Evolutionary conservation across 2,329 filamentous ascomycete species (phyloP).

Genomic region (Achaetomium macrosporum): DNA sequence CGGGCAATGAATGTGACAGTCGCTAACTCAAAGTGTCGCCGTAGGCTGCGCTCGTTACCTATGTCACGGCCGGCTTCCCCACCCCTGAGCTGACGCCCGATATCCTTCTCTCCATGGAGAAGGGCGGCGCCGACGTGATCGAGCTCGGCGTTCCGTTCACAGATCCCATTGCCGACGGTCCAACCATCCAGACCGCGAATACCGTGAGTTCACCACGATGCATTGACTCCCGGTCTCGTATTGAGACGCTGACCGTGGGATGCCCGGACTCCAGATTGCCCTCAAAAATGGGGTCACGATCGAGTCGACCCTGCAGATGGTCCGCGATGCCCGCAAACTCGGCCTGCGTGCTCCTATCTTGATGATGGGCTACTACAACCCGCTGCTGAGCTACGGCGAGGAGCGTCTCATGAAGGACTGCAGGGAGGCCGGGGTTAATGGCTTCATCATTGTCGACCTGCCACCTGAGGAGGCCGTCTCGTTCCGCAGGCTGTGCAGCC

Average conservation of each 20-base stretch:
- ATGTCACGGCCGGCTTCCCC: constrained; percentile 92
- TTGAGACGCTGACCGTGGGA: constrained; percentile 52
- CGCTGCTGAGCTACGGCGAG: constrained; percentile 88
- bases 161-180: constrained; percentile 95
- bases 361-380: constrained; percentile 99
- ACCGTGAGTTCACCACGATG: constrained; percentile 48
- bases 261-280: constrained; percentile 43
- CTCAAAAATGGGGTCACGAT: constrained; percentile 86
- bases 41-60: constrained; percentile 82
- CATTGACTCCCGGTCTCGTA: constrained; percentile 74
- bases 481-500: constrained; percentile 79
- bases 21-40: constrained; percentile 11
- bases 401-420: constrained; percentile 81
- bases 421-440: constrained; percentile 79
- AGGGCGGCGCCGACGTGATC: constrained; percentile 92
- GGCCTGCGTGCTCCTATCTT: constrained; percentile 79
- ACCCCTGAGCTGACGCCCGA: constrained; percentile 74
- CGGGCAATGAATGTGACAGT: background rate
- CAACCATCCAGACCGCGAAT: constrained; percentile 93
- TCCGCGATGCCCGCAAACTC: constrained; percentile 68
- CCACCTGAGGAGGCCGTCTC: constrained; percentile 92
- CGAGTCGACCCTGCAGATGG: constrained; percentile 71
- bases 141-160: constrained; percentile 96
- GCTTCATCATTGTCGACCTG: constrained; percentile 94
- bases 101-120: constrained; percentile 83